Conservation (phyloP, 148 eudicot species). For the Camellia granthamiana region DNA sequence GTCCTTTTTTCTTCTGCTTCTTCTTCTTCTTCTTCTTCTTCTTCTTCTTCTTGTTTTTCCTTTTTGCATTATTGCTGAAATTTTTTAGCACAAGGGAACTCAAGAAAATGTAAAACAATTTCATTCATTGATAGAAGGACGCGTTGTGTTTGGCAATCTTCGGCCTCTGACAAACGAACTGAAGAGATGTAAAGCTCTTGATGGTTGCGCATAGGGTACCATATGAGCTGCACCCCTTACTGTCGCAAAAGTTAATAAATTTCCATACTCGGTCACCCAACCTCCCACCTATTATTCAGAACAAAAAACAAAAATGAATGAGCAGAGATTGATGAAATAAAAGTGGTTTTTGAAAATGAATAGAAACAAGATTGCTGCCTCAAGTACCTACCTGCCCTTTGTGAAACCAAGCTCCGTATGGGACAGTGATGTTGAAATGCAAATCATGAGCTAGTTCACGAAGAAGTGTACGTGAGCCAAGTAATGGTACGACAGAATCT, state of each 20-base stretch:
- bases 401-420: conserved; percentile 96
- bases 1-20: not conserved
- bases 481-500: conserved; percentile 94
- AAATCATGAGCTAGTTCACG: conserved; percentile 87
- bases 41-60: not conserved
- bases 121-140: conserved; percentile 36
- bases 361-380: not conserved
- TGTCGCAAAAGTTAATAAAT: conserved; percentile 76
- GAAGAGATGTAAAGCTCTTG: conserved; percentile 90
- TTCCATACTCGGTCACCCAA: conserved; percentile 87
- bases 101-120: not conserved
- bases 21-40: not conserved
- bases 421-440: conserved; percentile 56
- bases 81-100: not conserved
- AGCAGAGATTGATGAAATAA: not conserved
- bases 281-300: conserved; percentile 71
- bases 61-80: not conserved
- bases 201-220: conserved; percentile 96
- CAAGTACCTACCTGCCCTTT: conserved; percentile 58
- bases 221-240: conserved; percentile 98
- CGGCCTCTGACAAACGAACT: conserved; percentile 65
- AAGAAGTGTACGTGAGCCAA: conserved; percentile 88
- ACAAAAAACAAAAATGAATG: not conserved
- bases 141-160: conserved; percentile 66
- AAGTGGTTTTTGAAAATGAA: not conserved